A percentile compares a stretch with the other conserved stretches of the same genome.
Evolutionary conservation across 306 rosid species (phyloP).

Genomic region (Cyamopsis tetragonoloba): DNA sequence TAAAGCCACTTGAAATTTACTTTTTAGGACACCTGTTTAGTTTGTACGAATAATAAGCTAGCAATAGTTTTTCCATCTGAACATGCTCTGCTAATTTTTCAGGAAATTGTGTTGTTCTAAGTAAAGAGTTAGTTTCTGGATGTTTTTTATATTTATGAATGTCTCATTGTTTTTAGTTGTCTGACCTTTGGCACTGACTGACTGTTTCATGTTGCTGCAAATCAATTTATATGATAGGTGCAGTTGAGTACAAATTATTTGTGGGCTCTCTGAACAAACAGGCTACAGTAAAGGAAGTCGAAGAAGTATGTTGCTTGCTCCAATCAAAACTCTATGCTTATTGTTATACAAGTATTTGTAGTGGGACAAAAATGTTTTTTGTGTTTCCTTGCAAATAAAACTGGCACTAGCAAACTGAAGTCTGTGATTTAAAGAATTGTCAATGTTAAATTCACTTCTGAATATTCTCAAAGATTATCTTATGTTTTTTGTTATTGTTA

Average conservation of each 20-base stretch:
- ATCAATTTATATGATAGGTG: constrained; percentile 54
- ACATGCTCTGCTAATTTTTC: background rate
- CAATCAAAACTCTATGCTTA: constrained; percentile 19
- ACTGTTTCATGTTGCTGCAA: constrained; percentile 33
- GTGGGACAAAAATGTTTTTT: background rate
- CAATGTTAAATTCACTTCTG: background rate
- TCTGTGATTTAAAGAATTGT: background rate
- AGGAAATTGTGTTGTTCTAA: constrained; percentile 2
- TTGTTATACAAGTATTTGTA: constrained; percentile 2
- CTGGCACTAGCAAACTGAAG: constrained; percentile 3
- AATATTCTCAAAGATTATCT: background rate
- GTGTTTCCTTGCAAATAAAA: constrained; percentile 2
- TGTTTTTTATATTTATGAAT: background rate
- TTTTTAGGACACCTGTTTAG: background rate
- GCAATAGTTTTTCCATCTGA: background rate
- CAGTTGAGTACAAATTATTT: constrained; percentile 91
- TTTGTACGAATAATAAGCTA: background rate
- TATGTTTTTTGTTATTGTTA: constrained; percentile 13
- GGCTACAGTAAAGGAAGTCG: constrained; percentile 81
- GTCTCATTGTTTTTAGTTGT: background rate
- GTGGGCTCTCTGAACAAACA: constrained; percentile 95
- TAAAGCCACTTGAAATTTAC: background rate
- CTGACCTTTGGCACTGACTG: constrained; percentile 25
- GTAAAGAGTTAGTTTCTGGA: background rate
- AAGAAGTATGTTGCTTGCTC: constrained; percentile 62